phyloP scores from a whole-genome alignment of 1,284 basidiomycete species.

The Inonotus hispidus region DNA sequence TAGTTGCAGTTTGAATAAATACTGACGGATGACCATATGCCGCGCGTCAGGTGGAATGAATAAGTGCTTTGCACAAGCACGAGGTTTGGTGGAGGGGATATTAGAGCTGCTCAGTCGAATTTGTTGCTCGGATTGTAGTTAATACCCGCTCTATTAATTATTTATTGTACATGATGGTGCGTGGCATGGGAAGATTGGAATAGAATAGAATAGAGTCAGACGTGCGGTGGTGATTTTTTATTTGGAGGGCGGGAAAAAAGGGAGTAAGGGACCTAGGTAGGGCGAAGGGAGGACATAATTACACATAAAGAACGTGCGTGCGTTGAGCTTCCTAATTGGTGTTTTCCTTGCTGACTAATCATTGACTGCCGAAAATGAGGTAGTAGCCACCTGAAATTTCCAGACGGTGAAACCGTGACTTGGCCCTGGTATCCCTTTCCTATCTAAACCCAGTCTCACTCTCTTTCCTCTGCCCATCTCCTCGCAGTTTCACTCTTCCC shows the following conservation, averaged over 20 bases:
- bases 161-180: no score
- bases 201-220: background rate
- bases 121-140: background rate
- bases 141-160: background rate
- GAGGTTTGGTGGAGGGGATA: background rate
- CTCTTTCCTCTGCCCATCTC: conserved; percentile 1
- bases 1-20: conserved; percentile 7
- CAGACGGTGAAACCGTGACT: conserved; percentile 10
- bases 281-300: background rate
- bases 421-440: conserved; percentile 10
- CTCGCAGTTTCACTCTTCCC: background rate
- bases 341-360: background rate
- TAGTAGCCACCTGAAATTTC: conserved; percentile 4
- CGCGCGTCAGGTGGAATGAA: conserved; percentile 67
- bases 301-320: conserved; percentile 40
- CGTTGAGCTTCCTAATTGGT: conserved; percentile 19
- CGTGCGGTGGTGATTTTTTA: no score
- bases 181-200: no score
- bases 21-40: conserved; percentile 18
- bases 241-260: background rate
- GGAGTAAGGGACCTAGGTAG: background rate
- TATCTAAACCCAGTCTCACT: conserved; percentile 8
- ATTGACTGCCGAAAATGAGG: background rate
- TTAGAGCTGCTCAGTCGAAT: background rate
- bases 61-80: no score